A percentile compares a stretch with the other conserved stretches of the same genome.
Evolutionary conservation across 306 rosid genomes (phyloP).

Genomic region (Glycine soja): DNA sequence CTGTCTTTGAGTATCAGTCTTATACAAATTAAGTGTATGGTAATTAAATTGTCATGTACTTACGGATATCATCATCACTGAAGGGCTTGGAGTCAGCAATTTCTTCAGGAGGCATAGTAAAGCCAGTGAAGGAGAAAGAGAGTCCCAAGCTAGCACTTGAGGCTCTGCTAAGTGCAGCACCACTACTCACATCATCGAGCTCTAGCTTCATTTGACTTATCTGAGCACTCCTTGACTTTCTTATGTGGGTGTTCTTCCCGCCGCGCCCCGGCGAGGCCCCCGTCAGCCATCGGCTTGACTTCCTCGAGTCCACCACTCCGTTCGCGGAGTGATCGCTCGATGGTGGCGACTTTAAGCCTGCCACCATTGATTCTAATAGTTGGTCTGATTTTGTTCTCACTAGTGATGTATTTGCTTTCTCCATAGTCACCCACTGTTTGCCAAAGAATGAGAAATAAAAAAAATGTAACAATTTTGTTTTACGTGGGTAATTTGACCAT

Average conservation of each 20-base stretch:
- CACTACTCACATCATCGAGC: slow-evolving; percentile 73
- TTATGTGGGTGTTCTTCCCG: slow-evolving; percentile 76
- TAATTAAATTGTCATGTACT: slow-evolving; percentile 22
- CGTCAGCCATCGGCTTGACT: slow-evolving; percentile 71
- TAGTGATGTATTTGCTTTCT: slow-evolving; percentile 54
- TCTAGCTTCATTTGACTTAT: slow-evolving; percentile 65
- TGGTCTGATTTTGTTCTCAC: slow-evolving; percentile 85
- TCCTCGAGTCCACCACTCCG: slow-evolving; percentile 57
- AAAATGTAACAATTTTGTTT: not conserved
- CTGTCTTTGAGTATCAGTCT: too few relatives aligned
- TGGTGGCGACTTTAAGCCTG: slow-evolving; percentile 66
- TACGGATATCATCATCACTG: slow-evolving; percentile 92
- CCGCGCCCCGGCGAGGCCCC: slow-evolving; percentile 68
- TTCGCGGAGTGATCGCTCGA: slow-evolving; percentile 49
- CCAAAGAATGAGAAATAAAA: too few relatives aligned
- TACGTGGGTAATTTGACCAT: not conserved
- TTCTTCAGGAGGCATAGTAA: slow-evolving; percentile 88
- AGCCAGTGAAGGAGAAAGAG: slow-evolving; percentile 94
- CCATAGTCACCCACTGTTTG: slow-evolving; percentile 53
- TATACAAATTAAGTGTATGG: too few relatives aligned
- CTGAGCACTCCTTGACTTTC: slow-evolving; percentile 91
- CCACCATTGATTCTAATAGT: slow-evolving; percentile 61
- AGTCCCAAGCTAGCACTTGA: slow-evolving; percentile 97
- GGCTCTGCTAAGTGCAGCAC: slow-evolving; percentile 94
- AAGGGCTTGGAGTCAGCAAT: slow-evolving; percentile 78